These are phyloP conservation scores for Komagataella mondaviorum DNA, from an alignment of 805 yeast species.

Conservation along the genomic window DNA sequence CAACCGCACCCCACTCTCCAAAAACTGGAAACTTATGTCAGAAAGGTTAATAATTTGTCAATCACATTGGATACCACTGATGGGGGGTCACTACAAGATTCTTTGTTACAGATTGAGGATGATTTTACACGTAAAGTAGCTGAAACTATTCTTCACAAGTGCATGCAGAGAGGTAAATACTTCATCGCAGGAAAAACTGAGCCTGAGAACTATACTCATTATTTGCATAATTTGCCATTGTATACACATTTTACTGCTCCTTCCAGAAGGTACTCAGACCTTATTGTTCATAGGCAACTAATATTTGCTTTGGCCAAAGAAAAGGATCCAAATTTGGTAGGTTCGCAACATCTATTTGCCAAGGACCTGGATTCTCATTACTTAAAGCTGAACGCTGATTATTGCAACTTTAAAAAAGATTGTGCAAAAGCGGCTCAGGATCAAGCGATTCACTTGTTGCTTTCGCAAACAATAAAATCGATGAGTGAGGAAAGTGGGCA, in stretches of 20 bases:
- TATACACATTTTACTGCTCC: constrained; percentile 95
- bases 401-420: constrained; percentile 91
- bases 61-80: constrained; percentile 61
- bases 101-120: constrained; percentile 53
- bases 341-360: constrained; percentile 8
- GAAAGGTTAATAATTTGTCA: constrained; percentile 55
- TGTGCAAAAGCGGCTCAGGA: constrained; percentile 90
- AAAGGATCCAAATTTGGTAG: constrained; percentile 15
- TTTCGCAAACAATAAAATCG: constrained; percentile 74
- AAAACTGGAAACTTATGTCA: constrained; percentile 67
- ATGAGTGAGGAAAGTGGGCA: constrained; percentile 68
- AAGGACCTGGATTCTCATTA: constrained; percentile 43
- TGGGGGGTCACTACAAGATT: constrained; percentile 57
- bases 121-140: constrained; percentile 53
- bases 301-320: constrained; percentile 41
- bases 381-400: constrained; percentile 73
- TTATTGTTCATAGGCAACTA: constrained; percentile 85
- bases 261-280: constrained; percentile 80
- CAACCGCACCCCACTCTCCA: constrained; percentile 75
- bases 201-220: constrained; percentile 66
- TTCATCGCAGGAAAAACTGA: constrained; percentile 81
- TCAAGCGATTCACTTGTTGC: constrained; percentile 78
- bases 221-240: constrained; percentile 67
- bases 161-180: constrained; percentile 78
- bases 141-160: constrained; percentile 68